Evolutionary conservation across 2,329 filamentous ascomycete species (phyloP), one percentile per base, ranked within the genome.

Genomic region (Fusarium sp.): DNA sequence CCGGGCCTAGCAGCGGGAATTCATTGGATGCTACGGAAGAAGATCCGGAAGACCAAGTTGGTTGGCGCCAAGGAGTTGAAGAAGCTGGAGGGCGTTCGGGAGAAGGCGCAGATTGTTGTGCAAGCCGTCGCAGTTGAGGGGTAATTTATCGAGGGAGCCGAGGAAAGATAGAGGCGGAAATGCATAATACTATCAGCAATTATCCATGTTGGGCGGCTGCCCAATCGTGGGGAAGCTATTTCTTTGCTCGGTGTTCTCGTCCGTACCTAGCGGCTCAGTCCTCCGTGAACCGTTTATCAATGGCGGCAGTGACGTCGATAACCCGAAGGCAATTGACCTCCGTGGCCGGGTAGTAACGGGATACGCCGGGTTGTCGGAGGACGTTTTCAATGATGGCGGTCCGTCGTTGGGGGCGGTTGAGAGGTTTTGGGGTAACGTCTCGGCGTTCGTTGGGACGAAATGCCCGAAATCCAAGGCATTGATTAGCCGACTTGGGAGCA

Each of bases 21-120:
- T 70, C 90, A 92, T 66, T 97, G 91, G 79, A 96, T 97, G 76
- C 76, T 98, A 55, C 89, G 89, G 75, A 94, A 92, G 78, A 88
- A 92, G 46, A 86, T 98, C 15, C 84, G 88, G 6, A 92, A 90
- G 77, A 92, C 91, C 4, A 77, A 88, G 73, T 80, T 89, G 68
- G 78, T 87, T 44, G 80, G 82, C 13, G 81, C 82, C 7, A 87
- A 85, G 66, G 83, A 88, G 57, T 81, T 80, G 57, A 84, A 81
- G 68, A 82, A 79, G 64, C 74, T 91, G 39, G 75, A 79, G 9
- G 57, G 71, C 13, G 75, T 80, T 37, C 71, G 75, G n/a, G 71
- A 76, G n/a, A 80, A 79, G 70, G 80, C 74, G 27, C 78, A 79
- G 65, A 65, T 64, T 16, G 70, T 69, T 6, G 74, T 82, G 3